A percentile compares a stretch with the other conserved stretches of the same genome.
These are phyloP conservation scores for Sporothrix sp. DNA, from an alignment of 2,329 filamentous ascomycete species.

Conservation along the genomic window DNA sequence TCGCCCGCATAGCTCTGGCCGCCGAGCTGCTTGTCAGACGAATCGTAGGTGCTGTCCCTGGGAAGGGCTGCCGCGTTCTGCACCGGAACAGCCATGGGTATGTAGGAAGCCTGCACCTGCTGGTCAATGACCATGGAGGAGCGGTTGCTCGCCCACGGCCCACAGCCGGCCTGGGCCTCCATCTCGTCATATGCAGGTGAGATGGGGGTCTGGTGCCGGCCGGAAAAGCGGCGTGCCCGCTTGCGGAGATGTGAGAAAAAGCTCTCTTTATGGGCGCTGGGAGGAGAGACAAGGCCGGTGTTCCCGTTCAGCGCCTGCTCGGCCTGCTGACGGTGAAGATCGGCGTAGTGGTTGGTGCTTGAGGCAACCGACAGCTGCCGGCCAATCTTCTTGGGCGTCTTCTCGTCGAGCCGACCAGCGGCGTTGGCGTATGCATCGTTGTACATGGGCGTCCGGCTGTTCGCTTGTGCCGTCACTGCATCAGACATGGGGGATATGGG, in stretches of 20 bases:
- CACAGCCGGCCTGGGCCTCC: conserved; percentile 86
- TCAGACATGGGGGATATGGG: conserved; percentile 96
- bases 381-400: conserved; percentile 80
- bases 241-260: conserved; percentile 98
- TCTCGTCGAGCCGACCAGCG: conserved; percentile 44
- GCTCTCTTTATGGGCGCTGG: conserved; percentile 77
- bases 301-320: conserved; percentile 83
- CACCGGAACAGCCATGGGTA: conserved; percentile 14
- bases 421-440: conserved; percentile 38
- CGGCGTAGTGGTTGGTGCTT: conserved; percentile 84
- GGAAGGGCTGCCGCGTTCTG: conserved; percentile 38
- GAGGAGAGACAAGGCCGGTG: conserved; percentile 63
- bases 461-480: conserved; percentile 81
- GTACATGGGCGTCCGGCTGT: conserved; percentile 48
- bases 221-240: conserved; percentile 82
- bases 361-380: conserved; percentile 88
- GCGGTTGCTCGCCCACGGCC: conserved; percentile 77
- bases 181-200: conserved; percentile 76
- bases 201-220: conserved; percentile 73
- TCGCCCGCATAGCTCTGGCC: conserved; percentile 29
- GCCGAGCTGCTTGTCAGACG: conserved; percentile 45
- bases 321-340: conserved; percentile 81
- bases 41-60: conserved; percentile 50
- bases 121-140: conserved; percentile 73
- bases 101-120: conserved; percentile 21